phyloP scores from a whole-genome alignment of 441 rosid genomes.

The Mallotus japonicus region DNA sequence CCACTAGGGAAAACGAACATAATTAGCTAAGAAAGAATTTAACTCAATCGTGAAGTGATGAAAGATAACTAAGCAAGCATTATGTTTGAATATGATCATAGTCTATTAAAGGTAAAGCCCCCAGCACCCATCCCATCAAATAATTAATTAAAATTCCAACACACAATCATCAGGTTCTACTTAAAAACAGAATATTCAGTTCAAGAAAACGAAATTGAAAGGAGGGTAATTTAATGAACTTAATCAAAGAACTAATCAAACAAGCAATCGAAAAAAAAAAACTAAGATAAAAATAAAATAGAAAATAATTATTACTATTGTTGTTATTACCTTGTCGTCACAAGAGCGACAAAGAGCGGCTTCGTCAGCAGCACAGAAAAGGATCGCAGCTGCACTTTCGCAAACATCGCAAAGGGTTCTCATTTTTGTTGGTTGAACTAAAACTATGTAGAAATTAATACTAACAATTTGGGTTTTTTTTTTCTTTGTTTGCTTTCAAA shows the following conservation, averaged over 20 bases:
- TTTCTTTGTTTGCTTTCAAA: no score
- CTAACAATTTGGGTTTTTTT: no score
- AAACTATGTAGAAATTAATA: no score
- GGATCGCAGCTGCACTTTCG: constrained; percentile 79
- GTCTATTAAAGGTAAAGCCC: no score
- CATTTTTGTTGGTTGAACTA: no score
- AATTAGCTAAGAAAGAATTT: constrained; percentile 4
- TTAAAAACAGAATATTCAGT: not conserved
- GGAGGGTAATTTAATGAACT: no score
- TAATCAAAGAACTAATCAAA: no score
- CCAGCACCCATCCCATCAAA: not conserved
- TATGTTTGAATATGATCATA: no score
- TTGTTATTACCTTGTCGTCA: constrained; percentile 50
- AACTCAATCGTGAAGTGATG: not conserved
- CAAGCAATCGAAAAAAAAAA: no score
- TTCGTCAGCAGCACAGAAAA: constrained; percentile 93
- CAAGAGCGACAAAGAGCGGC: constrained; percentile 87
- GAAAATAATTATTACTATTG: no score
- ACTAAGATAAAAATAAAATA: not conserved
- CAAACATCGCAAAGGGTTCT: constrained; percentile 78
- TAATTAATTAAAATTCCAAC: no score
- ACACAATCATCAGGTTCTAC: not conserved
- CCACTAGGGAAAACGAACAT: not conserved
- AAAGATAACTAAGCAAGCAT: no score
- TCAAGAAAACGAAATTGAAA: not conserved